Base-by-base conservation (phyloP, 176 grass and related monocot genomes). In the Paspalum notatum region DNA sequence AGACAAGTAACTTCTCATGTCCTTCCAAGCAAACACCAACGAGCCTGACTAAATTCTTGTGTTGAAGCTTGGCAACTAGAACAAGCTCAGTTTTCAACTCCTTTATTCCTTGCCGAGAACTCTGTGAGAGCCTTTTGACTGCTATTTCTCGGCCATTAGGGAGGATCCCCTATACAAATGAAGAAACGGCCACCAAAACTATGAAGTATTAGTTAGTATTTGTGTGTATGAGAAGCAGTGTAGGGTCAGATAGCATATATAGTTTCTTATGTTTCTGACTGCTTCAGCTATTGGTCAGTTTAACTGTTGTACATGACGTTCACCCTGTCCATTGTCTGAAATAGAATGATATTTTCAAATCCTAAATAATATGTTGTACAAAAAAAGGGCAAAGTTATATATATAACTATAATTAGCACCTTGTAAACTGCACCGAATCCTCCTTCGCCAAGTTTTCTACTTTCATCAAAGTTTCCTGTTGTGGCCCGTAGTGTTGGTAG, bases 41-140 rank as follows among this genome's bases (percentile, higher is more conserved):
- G 68, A 93, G 75, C 41, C 83, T 92, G 25, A 97, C 86, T 57
- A 97, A 84, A 93, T 97, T 97, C 63, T 72, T 93, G 73, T 97
- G 90, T 78, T 83, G 86, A 84, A 93, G 88, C 50, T 93, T 97
- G 24, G 93, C 90, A 68, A 92, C 83, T 68, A 91, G 86, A 79
- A 89, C 74, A 58, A 88, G 68, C 50, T 88, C 86, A 68, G 83
- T 88, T 72, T 83, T 83, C 12, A 88, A 45, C 68, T 97, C 93
- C 22, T 72, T 52, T 16, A 93, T 69, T 40, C 90, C 90, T 90
- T 97, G 90, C 5, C 62, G 47, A 42, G 90, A 92, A 66, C 80
- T 87, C 59, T 85, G 78, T 10, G 88, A 93, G 6, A 97, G 80
- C 54, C 86, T 83, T 74, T 88, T 88, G 6, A 88, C 80, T 44